Evolutionary conservation across 192 early-diverging fungal genomes (phyloP), one percentile per base, ranked within the genome.

Genomic region (Podila epigama): DNA sequence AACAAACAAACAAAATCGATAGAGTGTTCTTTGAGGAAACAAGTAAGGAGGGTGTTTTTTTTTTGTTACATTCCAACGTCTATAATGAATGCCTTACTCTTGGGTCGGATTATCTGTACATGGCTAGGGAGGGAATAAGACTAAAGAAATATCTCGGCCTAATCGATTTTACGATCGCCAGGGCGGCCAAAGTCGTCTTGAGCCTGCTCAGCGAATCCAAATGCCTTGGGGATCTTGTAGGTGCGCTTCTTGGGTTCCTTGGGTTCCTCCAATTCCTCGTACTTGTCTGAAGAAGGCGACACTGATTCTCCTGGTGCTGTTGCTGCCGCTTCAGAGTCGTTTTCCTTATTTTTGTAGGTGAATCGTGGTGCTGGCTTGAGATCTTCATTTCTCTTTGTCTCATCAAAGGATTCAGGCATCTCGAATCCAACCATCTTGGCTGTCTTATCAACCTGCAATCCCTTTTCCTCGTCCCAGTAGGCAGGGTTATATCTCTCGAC

Each of bases 401-500:
- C 65, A 18, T 75, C 65, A 34, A 68, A 75, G 31, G 56, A 40
- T 28, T 55, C 51, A 3, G 72, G 72, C 72, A 75, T 75, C 60
- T 67, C 65, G 44, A 75, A 75, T 32, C 72, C 72, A 37, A 75
- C 72, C 72, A 75, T 75, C 60, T 58, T 68, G 51, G 72, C 72
- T 6, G 72, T 75, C 65, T 75, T 75, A 35, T 63, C 72, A 7
- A 75, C 72, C 54, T 75, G 72, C 15, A 75, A 5, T 11, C 72
- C 72, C 72, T 75, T 75, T 56, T 75, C 72, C 42, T 75, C 72
- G 44, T 75, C 65, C 72, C 72, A 75, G 60, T 58, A 75, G 35
- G 51, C 60, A 28, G 72, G 72, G 51, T 75, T 75, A 54, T 75
- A 75, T 67, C 72, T 67, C 65, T 75, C 72, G 8, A 75, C 72